Base-by-base conservation (phyloP, 805 yeast species). In the Candida takata region DNA sequence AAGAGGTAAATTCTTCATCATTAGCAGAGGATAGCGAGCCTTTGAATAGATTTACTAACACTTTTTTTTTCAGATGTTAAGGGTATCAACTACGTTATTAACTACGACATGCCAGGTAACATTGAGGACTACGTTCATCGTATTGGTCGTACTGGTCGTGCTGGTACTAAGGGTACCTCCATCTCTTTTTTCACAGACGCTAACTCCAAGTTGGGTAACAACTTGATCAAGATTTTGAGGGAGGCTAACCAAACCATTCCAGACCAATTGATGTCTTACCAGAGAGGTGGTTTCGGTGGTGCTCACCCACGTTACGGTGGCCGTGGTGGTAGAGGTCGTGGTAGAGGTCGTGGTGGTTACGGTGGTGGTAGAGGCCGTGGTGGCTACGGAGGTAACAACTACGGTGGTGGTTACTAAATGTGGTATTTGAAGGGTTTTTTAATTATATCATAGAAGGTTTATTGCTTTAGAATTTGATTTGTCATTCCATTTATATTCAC, bases 81-180 rank as follows among this genome's bases (percentile, higher is more conserved):
- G 73, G 98, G 97, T 63, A 85, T 92, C 61, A 82, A 88, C 52
- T 79, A 70, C 55, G 98, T 92, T 43, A 74, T 92, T 61, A 92
- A 92, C 78, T 86, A 74, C 58, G 97, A 90, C 64, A 90, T 90
- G 88, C 97, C 98, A 58, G 87, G 85, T 65, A 90, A 90, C 68
- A 85, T 88, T 59, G 98, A 92, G 72, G 97, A 92, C 69, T 90
- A 90, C 62, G 97, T 90, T 45, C 98, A 90, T 65, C 79, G 98
- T 70, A 92, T 90, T 58, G 98, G 98, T 65, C 88, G 57, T 49
- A 52, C 98, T 47, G 98, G 98, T 62, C 86, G 98, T 77, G 98
- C 97, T 49, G 97, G 97, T 62, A 79, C 87, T 44, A 72, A 73
- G 44, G 98, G 98, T 74, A 88, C 92, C 44, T 97, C 98, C 37